phyloP scores from a whole-genome alignment of 306 rosid genomes.

The cucumber (Cucumis sativus) region DNA sequence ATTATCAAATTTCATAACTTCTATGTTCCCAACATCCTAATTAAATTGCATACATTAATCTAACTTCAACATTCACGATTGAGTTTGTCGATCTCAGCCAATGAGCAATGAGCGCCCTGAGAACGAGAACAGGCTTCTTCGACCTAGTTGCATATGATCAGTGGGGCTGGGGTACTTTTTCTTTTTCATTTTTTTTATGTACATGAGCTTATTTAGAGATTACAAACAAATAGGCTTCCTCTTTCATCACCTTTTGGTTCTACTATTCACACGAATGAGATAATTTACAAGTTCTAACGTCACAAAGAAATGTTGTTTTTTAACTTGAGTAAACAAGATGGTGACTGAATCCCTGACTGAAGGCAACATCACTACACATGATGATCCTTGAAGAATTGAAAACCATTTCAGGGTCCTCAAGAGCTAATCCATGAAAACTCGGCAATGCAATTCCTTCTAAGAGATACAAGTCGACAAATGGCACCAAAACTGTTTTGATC shows the following conservation, averaged over 20 bases:
- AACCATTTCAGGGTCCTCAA: conserved; percentile 36
- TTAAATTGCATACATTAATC: not conserved
- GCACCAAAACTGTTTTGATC: conserved; percentile 39
- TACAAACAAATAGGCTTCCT: not conserved
- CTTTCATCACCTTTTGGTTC: not conserved
- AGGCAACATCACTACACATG: conserved; percentile 38
- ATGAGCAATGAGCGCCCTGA: not conserved
- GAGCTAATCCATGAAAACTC: conserved; percentile 29
- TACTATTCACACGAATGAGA: not conserved
- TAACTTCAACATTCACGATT: not conserved
- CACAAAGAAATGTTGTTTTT: not conserved
- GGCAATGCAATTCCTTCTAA: conserved; percentile 53
- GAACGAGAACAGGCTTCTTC: not conserved
- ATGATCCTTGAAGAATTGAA: conserved; percentile 37
- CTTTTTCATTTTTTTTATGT: not conserved
- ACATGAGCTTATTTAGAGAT: not conserved
- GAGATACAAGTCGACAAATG: conserved; percentile 37
- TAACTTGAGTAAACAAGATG: not conserved
- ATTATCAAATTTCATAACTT: not conserved
- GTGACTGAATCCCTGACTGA: not conserved
- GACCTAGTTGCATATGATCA: not conserved
- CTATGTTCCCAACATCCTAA: not conserved
- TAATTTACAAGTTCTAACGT: not conserved
- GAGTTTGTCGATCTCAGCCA: not conserved
- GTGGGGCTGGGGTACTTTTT: not conserved